Conservation (phyloP, 1,284 basidiomycete species). For the Pseudozyma tsukubaensis region DNA sequence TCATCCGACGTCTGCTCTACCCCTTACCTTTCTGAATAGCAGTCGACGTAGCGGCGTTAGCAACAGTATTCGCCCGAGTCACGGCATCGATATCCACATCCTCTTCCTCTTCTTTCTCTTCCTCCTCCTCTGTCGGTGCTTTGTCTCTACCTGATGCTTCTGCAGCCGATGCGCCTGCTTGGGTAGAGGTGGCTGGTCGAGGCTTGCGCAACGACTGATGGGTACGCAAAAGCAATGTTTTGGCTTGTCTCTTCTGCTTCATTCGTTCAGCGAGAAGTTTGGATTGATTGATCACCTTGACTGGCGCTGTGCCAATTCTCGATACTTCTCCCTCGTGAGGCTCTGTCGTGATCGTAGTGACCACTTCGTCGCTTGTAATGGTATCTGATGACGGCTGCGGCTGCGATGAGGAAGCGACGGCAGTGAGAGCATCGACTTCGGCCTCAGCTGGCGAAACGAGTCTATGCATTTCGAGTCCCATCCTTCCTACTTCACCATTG, state of each 20-base stretch:
- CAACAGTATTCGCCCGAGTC: slow-evolving; percentile 21
- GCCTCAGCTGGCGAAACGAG: not conserved
- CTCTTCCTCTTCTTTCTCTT: not conserved
- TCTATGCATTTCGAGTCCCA: not conserved
- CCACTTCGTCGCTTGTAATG: not conserved
- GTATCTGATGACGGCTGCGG: not conserved
- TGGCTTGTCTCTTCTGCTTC: slow-evolving; percentile 29
- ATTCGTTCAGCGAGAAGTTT: slow-evolving; percentile 31
- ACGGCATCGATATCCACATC: slow-evolving; percentile 3
- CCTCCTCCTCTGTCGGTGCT: no score
- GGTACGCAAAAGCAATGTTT: slow-evolving; percentile 33
- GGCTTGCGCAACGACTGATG: slow-evolving; percentile 31
- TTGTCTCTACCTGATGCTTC: not conserved
- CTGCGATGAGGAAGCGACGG: not conserved
- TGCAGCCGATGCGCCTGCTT: not conserved
- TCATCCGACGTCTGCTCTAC: no score
- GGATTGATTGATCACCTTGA: slow-evolving; percentile 22
- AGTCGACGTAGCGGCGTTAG: slow-evolving; percentile 4
- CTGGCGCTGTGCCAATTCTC: no score
- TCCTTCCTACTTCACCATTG: not conserved
- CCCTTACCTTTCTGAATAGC: no score
- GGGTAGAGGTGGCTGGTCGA: not conserved
- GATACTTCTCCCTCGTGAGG: not conserved
- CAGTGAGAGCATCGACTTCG: slow-evolving; percentile 1
- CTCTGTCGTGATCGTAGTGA: not conserved